Evolutionary conservation across 208 protist species (phyloP), one percentile per base, ranked within the genome.

Genomic region (Wallacemonas collosoma): DNA sequence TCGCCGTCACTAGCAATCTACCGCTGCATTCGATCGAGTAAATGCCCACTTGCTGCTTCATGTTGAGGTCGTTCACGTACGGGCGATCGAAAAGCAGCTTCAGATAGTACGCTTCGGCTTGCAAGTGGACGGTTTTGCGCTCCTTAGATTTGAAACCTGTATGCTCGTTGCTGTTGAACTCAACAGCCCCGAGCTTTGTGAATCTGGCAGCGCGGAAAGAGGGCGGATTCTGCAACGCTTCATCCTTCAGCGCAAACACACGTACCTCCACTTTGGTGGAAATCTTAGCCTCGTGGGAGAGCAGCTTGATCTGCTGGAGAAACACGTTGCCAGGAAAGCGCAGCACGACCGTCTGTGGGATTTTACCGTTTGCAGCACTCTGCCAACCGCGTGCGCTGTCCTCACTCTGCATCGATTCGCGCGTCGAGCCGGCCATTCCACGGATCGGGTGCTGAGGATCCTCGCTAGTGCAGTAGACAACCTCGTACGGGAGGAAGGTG

Each of bases 71-170:
- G 69, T 95, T 95, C 51, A 72, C 73, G 64, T 94, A 91, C 6
- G 90, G 89, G 1, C 70, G 51, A 62, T 88, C 70, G 75, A 98
- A 91, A 11, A 97, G 78, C 2, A 98, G 81, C 67, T 94, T 95
- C n/a, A 98, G 45, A 68, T 93, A 95, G 63, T 95, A 94, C 6
- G 92, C 90, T 71, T 86, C 77, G 0, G 82, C 87, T 36, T 91
- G 80, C 6, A 98, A 70, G 72, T 98, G 89, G 3, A 98, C 88
- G 5, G 92, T 98, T 66, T 97, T 98, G 48, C 90, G 83, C 73
- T 98, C 94, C 66, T 93, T 93, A n/a, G 83, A 79, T 44, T 79
- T 80, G 80, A 87, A 93, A 15, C 88, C 67, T 2, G 87, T 90
- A 38, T 92, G 85, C 54, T 94, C 82, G 70, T 95, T 95, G 71